Evolutionary conservation across 306 rosid species (phyloP).

Genomic region (Hippophae tibetana): DNA sequence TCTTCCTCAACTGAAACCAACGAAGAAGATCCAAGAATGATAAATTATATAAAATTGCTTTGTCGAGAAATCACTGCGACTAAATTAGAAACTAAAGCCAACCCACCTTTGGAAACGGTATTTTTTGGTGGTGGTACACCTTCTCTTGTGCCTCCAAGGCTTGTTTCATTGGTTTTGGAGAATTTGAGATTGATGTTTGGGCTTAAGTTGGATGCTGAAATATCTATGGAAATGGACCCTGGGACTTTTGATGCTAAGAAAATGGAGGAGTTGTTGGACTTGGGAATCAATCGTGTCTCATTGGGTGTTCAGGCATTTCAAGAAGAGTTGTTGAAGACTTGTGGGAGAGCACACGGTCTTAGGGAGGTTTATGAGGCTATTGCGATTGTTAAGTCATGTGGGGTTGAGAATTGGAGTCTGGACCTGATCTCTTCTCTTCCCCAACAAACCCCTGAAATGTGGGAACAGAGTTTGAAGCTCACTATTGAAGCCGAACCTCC

Average conservation of each 20-base stretch:
- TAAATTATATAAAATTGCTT: constrained; percentile 49
- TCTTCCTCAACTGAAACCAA: constrained; percentile 38
- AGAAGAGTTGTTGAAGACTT: constrained; percentile 58
- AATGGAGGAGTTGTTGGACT: constrained; percentile 39
- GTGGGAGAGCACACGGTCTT: constrained; percentile 88
- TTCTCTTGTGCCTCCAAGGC: constrained; percentile 70
- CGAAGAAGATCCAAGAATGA: constrained; percentile 62
- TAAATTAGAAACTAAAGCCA: constrained; percentile 13
- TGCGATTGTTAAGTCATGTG: constrained; percentile 51
- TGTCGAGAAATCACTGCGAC: constrained; percentile 75
- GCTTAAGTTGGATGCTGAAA: constrained; percentile 46
- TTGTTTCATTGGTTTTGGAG: constrained; percentile 51
- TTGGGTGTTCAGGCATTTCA: constrained; percentile 95
- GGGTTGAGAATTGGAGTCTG: constrained; percentile 79
- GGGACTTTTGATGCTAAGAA: constrained; percentile 74
- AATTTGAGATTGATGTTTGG: constrained; percentile 47
- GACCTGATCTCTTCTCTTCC: constrained; percentile 91
- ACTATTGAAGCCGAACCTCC: constrained; percentile 57
- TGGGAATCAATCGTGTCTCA: constrained; percentile 86
- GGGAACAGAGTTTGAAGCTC: constrained; percentile 77
- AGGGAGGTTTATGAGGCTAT: constrained; percentile 73
- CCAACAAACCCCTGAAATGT: constrained; percentile 64
- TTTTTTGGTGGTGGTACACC: constrained; percentile 93
- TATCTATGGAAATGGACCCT: constrained; percentile 95
- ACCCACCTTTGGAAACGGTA: constrained; percentile 61